Percentiles rank a stretch among this genome's conserved stretches.
These are phyloP conservation scores for Ophiocordyceps unilateralis DNA, from an alignment of 2,329 filamentous ascomycete species.

Conservation along the genomic window DNA sequence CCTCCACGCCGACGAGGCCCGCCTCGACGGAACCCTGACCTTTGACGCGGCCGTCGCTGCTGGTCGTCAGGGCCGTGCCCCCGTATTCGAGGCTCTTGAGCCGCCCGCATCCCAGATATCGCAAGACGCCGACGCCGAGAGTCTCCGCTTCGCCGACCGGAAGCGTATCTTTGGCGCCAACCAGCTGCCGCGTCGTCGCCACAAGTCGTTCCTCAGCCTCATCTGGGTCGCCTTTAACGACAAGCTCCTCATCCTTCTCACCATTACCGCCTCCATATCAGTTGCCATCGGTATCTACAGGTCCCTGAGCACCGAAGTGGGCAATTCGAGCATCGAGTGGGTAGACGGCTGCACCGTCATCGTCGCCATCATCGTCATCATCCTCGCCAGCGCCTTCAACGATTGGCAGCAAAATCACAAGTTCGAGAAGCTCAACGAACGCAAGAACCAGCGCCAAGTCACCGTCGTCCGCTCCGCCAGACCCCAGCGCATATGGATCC, in stretches of 20 bases:
- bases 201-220: constrained; percentile 51
- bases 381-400: constrained; percentile 60
- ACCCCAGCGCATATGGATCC: constrained; percentile 49
- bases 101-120: constrained; percentile 6
- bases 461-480: constrained; percentile 63
- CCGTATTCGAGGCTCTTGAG: constrained; percentile 6
- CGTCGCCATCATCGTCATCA: constrained; percentile 58
- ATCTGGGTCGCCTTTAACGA: constrained; percentile 69
- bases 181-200: constrained; percentile 34
- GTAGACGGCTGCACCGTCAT: constrained; percentile 70
- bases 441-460: constrained; percentile 59
- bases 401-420: constrained; percentile 72
- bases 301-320: constrained; percentile 37
- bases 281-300: constrained; percentile 61
- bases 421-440: constrained; percentile 64
- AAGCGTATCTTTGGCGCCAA: constrained; percentile 56
- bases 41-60: constrained; percentile 31
- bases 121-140: constrained; percentile 12
- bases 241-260: constrained; percentile 58
- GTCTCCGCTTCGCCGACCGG: constrained; percentile 31
- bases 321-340: constrained; percentile 50
- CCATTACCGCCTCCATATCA: constrained; percentile 55
- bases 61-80: constrained; percentile 13
- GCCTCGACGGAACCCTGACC: constrained; percentile 24
- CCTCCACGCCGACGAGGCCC: constrained; percentile 31